These are phyloP conservation scores for Claviceps digitariae DNA, from an alignment of 2,329 filamentous ascomycete species.

Conservation along the genomic window DNA sequence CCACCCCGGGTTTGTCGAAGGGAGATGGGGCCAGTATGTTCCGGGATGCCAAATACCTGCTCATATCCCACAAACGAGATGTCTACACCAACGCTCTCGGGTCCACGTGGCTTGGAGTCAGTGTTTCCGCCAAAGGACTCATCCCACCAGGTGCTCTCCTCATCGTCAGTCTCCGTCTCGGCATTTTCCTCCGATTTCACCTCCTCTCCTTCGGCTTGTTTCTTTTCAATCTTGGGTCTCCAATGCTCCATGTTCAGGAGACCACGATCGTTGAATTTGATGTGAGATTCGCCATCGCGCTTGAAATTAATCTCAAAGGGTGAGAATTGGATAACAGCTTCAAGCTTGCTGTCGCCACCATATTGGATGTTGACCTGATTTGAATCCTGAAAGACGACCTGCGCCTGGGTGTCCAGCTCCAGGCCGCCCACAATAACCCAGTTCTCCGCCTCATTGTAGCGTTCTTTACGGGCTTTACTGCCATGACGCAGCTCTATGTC, in stretches of 20 bases:
- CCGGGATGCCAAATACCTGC: conserved; percentile 87
- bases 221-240: conserved; percentile 71
- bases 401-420: conserved; percentile 56
- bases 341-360: conserved; percentile 60
- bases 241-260: conserved; percentile 92
- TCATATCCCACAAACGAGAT: conserved; percentile 86
- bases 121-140: conserved; percentile 92
- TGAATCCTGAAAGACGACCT: conserved; percentile 51
- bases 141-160: conserved; percentile 95
- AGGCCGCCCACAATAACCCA: conserved; percentile 79
- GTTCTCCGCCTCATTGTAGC: conserved; percentile 82
- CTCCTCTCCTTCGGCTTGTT: conserved; percentile 45
- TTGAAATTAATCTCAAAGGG: conserved; percentile 82
- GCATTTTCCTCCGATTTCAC: conserved; percentile 30
- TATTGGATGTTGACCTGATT: conserved; percentile 64
- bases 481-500: conserved; percentile 78
- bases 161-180: conserved; percentile 40
- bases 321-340: conserved; percentile 69
- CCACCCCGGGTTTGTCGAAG: conserved; percentile 84
- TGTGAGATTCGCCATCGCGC: conserved; percentile 65
- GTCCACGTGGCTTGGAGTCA: conserved; percentile 86
- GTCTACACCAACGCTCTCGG: conserved; percentile 82
- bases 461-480: conserved; percentile 75
- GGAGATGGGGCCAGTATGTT: conserved; percentile 79
- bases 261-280: conserved; percentile 83